Evolutionary conservation across 208 protist genomes (phyloP).

Genomic region (Trypanosoma vivax): DNA sequence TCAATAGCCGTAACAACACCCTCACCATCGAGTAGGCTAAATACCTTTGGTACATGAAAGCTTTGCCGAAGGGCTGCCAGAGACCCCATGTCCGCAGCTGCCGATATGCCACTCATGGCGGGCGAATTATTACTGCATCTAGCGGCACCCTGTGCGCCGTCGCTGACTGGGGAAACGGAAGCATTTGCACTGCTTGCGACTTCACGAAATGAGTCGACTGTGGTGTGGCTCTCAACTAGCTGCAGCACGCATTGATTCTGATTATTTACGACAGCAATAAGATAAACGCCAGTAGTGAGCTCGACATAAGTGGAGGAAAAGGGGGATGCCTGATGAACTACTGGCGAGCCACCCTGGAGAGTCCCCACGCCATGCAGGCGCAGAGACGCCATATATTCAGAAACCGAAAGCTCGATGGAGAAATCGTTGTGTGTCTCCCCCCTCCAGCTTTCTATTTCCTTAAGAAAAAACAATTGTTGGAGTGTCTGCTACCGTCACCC

Average conservation of each 20-base stretch:
- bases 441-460: too few relatives aligned
- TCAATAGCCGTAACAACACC: conserved; percentile 55
- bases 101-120: too few relatives aligned
- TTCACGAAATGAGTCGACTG: too few relatives aligned
- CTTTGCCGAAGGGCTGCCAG: conserved; percentile 18
- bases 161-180: neutral
- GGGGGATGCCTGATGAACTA: neutral
- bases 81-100: neutral
- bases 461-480: conserved; percentile 1
- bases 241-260: conserved; percentile 60
- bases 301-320: conserved; percentile 30
- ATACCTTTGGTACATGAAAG: conserved; percentile 44
- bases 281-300: conserved; percentile 35
- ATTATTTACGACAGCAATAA: conserved; percentile 47
- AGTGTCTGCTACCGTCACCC: too few relatives aligned
- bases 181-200: too few relatives aligned
- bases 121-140: too few relatives aligned
- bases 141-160: too few relatives aligned
- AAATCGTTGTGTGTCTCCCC: too few relatives aligned
- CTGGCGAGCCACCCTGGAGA: neutral
- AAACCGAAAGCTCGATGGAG: neutral
- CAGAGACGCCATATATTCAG: conserved; percentile 14
- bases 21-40: conserved; percentile 67
- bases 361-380: conserved; percentile 7
- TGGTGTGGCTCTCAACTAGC: conserved; percentile 27